phyloP scores from a whole-genome alignment of 2,329 filamentous ascomycete species.

The Xylariaceae sp. region DNA sequence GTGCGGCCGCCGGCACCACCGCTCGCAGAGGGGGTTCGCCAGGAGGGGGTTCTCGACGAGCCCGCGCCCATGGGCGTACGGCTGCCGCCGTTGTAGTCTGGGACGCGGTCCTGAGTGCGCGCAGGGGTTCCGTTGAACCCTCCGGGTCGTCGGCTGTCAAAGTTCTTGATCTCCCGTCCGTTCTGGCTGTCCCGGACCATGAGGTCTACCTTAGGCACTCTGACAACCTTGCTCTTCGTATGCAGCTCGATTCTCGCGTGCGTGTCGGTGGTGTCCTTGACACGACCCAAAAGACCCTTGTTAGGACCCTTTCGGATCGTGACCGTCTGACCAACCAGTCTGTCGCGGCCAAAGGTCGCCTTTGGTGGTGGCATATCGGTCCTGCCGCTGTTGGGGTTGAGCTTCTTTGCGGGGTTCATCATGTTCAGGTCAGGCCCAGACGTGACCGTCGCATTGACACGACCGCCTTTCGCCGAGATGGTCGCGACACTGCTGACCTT shows the following conservation, averaged over 20 bases:
- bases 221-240: conserved; percentile 87
- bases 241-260: conserved; percentile 87
- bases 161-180: conserved; percentile 69
- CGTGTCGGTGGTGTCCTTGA: conserved; percentile 86
- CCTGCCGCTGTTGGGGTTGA: conserved; percentile 51
- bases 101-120: conserved; percentile 36
- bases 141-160: conserved; percentile 39
- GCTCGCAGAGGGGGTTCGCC: conserved; percentile 56
- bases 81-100: conserved; percentile 56
- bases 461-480: conserved; percentile 87
- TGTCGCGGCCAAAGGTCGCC: conserved; percentile 68
- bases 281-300: conserved; percentile 89
- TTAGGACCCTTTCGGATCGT: conserved; percentile 79
- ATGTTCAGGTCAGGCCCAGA: conserved; percentile 72
- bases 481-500: conserved; percentile 80
- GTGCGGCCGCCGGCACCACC: conserved; percentile 52
- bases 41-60: conserved; percentile 67
- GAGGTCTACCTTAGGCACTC: conserved; percentile 73
- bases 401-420: conserved; percentile 87
- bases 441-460: conserved; percentile 51
- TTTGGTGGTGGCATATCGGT: conserved; percentile 61
- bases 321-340: conserved; percentile 83
- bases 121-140: conserved; percentile 37
- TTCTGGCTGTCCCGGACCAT: conserved; percentile 78
- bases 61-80: conserved; percentile 60